Evolutionary conservation across 371 early-diverging fungal species (phyloP), one percentile per base, ranked within the genome.

Genomic region (Mucor velutinosus): DNA sequence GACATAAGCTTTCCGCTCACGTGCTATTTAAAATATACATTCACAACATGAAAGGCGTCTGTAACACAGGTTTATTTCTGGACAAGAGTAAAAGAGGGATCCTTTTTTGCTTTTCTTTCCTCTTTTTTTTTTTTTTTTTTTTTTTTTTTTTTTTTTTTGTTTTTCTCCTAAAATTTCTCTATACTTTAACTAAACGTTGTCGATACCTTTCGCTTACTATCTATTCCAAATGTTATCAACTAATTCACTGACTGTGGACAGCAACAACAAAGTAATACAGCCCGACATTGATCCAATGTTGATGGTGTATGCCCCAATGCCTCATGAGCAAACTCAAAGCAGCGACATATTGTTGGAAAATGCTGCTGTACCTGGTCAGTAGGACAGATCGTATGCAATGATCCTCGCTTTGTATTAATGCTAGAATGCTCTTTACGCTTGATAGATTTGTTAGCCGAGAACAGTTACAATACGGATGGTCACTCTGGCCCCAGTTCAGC

Each of bases 371-470:
- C 51, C 51, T 23, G 51, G 51, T 51, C 25, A 12, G 25, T 25
- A 23, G 21, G 10, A 25, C 25, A 51, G n/a, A 37, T 37, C 19
- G 7, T 19, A 45, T 45, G 45, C 19, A n/a, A 19, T 5, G 19
- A 19, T 19, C 45, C 19, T 17, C 45, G 17, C 19, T 45, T 45
- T 45, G 45, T 51, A 14, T 49, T 49, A 14, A 19, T 25, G 21
- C 21, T 51, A 14, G 37, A 37, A 14, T 37, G 37, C 37, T 25
- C 23, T 51, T 25, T 51, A 1, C 23, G 19, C 6, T 19, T 14
- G 51, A 33, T 33, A 65, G 65, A 65, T 30, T 65, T 65, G 58
- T 58, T 65, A 47, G 58, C 47, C 65, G 65, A 65, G 55, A 63
- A 55, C 21, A 63, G 33, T 51, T 51, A 51, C 23, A 49, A 30